phyloP scores from a whole-genome alignment of 352 stramenopile genomes.

The Globisporangium camurandrum region DNA sequence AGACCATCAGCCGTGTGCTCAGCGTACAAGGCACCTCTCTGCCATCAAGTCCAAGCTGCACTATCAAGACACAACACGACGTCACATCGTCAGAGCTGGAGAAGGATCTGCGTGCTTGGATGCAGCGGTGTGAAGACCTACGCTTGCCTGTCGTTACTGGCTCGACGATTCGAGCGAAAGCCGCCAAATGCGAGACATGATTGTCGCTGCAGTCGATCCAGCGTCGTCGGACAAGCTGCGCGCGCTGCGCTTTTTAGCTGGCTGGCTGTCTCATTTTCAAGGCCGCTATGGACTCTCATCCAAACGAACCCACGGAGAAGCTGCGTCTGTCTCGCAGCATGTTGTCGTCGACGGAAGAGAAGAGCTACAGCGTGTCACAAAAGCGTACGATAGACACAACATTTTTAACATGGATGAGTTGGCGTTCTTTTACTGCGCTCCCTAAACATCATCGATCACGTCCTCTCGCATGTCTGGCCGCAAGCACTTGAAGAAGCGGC shows the following conservation, averaged over 20 bases:
- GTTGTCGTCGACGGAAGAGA: too few species aligned
- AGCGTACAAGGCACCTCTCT: too few species aligned
- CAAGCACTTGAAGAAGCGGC: neutral
- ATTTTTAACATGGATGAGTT: neutral
- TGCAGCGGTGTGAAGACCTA: neutral
- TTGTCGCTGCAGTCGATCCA: neutral
- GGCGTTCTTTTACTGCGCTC: neutral
- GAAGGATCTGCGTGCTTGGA: neutral
- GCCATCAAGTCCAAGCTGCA: too few species aligned
- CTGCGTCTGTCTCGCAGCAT: neutral
- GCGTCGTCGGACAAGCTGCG: neutral
- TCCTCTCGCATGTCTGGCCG: neutral
- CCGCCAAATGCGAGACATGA: neutral
- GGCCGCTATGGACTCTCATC: neutral
- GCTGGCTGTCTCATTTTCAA: neutral
- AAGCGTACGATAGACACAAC: neutral
- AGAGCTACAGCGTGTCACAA: neutral
- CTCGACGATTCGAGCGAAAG: neutral
- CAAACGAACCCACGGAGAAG: neutral
- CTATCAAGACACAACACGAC: neutral
- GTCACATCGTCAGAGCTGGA: neutral
- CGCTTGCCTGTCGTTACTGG: neutral
- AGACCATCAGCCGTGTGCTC: too few species aligned
- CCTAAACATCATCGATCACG: neutral
- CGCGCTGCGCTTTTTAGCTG: neutral